Conservation (phyloP, 2,329 filamentous ascomycete species). For the Cytospora piceae region DNA sequence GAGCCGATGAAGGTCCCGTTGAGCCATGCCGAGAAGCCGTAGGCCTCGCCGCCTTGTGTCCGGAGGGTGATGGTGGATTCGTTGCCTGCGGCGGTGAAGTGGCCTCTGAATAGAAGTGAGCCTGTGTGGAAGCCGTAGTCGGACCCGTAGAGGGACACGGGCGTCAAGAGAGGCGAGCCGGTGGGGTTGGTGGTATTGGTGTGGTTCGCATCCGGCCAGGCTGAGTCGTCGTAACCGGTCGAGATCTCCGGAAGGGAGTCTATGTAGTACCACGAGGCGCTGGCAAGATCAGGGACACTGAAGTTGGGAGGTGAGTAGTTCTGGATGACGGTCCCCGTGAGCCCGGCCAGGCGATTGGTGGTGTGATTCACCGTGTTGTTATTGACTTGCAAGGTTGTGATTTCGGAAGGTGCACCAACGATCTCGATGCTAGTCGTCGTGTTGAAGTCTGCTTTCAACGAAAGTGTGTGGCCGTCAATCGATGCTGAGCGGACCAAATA, state of each 20-base stretch:
- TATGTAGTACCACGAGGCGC: constrained; percentile 68
- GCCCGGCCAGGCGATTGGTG: constrained; percentile 48
- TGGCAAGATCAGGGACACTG: constrained; percentile 59
- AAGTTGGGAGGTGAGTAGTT: constrained; percentile 54
- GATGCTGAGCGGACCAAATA: constrained; percentile 67
- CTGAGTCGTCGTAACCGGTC: constrained; percentile 67
- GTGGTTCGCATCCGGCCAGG: constrained; percentile 66
- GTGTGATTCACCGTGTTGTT: constrained; percentile 39
- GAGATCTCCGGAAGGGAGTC: constrained; percentile 73
- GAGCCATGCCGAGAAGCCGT: constrained; percentile 66
- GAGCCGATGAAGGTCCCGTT: constrained; percentile 64
- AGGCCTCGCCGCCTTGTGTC: constrained; percentile 67
- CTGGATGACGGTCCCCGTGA: constrained; percentile 53
- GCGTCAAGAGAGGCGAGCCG: constrained; percentile 57
- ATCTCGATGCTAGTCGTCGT: constrained; percentile 69
- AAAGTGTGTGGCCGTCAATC: constrained; percentile 58
- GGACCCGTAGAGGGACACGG: constrained; percentile 64
- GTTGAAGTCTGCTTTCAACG: constrained; percentile 74
- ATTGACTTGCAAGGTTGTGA: constrained; percentile 51
- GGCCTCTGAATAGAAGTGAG: constrained; percentile 66
- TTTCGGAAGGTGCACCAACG: constrained; percentile 59
- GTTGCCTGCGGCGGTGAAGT: constrained; percentile 61
- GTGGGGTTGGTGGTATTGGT: constrained; percentile 65
- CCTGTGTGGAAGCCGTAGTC: constrained; percentile 75
- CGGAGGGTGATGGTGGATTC: constrained; percentile 58